A percentile compares a stretch with the other conserved stretches of the same genome.
Conservation (phyloP, 2,329 filamentous ascomycete genomes). For the Ophiosphaerella herpotricha region DNA sequence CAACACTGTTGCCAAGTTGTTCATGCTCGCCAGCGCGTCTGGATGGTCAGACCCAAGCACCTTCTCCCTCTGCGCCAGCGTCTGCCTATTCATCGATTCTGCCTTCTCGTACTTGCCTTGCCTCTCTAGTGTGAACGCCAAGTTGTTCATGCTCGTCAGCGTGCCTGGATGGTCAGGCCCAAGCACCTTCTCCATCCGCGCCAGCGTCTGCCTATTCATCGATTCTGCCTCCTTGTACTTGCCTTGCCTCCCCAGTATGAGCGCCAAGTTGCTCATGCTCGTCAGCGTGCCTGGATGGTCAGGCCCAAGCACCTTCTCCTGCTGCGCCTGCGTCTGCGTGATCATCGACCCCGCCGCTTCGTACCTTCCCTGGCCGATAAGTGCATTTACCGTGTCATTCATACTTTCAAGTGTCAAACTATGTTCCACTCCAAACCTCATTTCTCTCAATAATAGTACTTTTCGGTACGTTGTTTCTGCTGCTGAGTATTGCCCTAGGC, state of each 20-base stretch:
- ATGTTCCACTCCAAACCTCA: constrained; percentile 2
- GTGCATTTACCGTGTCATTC: neutral
- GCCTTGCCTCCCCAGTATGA: too few relatives aligned
- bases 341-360: too few relatives aligned
- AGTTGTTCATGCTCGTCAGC: neutral
- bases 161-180: neutral
- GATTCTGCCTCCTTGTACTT: too few relatives aligned
- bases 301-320: neutral
- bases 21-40: neutral
- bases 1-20: neutral
- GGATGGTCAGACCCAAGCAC: neutral
- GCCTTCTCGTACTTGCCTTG: too few relatives aligned
- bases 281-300: neutral
- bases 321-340: neutral
- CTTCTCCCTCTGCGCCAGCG: too few relatives aligned
- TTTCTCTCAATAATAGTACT: neutral
- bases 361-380: neutral
- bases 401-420: constrained; percentile 1
- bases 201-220: too few relatives aligned
- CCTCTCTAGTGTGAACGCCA: too few relatives aligned
- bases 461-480: too few relatives aligned
- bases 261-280: neutral
- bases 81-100: too few relatives aligned
- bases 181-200: neutral
- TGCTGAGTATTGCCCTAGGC: too few relatives aligned